A percentile compares a stretch with the other conserved stretches of the same genome.
phyloP scores from a whole-genome alignment of 2,329 filamentous ascomycete species.

The Fusarium austroafricanum region DNA sequence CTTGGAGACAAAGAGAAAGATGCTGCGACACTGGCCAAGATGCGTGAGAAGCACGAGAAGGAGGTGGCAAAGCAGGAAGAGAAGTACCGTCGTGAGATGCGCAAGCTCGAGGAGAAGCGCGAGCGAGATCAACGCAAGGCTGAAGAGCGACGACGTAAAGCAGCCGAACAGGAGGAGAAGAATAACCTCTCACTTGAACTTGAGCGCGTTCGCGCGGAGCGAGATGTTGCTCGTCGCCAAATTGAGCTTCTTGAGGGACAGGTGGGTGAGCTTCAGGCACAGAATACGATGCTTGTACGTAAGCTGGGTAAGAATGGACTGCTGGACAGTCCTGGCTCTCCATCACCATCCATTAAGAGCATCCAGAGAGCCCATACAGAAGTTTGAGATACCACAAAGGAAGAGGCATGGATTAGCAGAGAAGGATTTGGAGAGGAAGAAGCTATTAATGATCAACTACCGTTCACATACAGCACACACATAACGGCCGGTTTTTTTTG shows the following conservation, averaged over 20 bases:
- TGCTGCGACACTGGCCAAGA: constrained; percentile 63
- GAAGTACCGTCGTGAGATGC: constrained; percentile 72
- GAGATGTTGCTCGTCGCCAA: constrained; percentile 64
- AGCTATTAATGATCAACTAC: not conserved
- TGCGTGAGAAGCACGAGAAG: constrained; percentile 71
- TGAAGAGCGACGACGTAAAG: constrained; percentile 63
- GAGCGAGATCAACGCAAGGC: constrained; percentile 71
- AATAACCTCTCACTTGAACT: constrained; percentile 62
- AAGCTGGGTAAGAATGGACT: constrained; percentile 59
- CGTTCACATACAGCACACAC: constrained; percentile 15
- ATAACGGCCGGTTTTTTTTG: constrained; percentile 23
- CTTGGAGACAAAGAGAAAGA: constrained; percentile 64
- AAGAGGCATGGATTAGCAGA: not conserved
- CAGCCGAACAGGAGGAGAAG: constrained; percentile 65
- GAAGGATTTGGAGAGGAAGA: not conserved
- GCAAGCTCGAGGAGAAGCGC: constrained; percentile 73
- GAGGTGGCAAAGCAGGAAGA: constrained; percentile 75
- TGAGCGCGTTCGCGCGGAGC: constrained; percentile 63
- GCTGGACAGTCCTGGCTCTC: constrained; percentile 57
- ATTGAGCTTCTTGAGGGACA: constrained; percentile 65
- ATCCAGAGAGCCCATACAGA: constrained; percentile 22
- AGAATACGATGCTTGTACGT: constrained; percentile 70
- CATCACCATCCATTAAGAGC: constrained; percentile 45
- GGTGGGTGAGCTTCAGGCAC: constrained; percentile 67
- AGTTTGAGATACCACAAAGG: constrained; percentile 1